Base-by-base conservation (phyloP, 306 rosid species). In the Lathyrus tuberosus region DNA sequence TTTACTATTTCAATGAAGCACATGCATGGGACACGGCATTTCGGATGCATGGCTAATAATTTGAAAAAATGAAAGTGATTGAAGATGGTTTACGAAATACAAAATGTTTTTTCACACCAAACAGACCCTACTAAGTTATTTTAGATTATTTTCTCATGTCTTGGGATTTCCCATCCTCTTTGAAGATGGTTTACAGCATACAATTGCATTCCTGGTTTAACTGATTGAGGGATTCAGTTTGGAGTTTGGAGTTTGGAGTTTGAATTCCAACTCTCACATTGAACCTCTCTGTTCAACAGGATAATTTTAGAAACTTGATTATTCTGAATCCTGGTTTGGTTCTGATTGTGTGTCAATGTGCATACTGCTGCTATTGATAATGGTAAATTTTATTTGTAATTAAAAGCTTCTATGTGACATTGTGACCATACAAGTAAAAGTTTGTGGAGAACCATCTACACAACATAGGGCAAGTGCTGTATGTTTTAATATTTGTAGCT, bases 401-500 rank as follows among this genome's bases (percentile, higher is more conserved):
- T 65, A 38, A 37, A 69, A 57, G 61, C 74, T 60, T 60, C 66
- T 60, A 5, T 60, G 46, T 60, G n/a, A n/a, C n/a, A n/a, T n/a
- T n/a, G n/a, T n/a, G 66, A 11, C 66, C 24, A 38, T 60, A 4
- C 17, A 12, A 15, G 47, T 60, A 11, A 70, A 18, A 41, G 12
- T 30, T 52, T n/a, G 63, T 38, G 31, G 68, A 26, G 58, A 67
- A 30, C 56, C 22, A 61, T 31, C 57, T 20, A 58, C 35, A 17
- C 16, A 35, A 33, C 46, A 60, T 60, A 60, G 69, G 44, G 35
- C 7, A 67, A 33, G 48, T 49, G 40, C 44, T 5, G 20, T 22
- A 58, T 10, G 5, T 75, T 40, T 71, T 54, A 65, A 28, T 67
- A 66, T 35, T 43, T 71, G 44, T 80, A 52, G 72, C 68, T 70